Conservation (phyloP, 768 basidiomycete species). For the Pulveroboletus sp. region DNA sequence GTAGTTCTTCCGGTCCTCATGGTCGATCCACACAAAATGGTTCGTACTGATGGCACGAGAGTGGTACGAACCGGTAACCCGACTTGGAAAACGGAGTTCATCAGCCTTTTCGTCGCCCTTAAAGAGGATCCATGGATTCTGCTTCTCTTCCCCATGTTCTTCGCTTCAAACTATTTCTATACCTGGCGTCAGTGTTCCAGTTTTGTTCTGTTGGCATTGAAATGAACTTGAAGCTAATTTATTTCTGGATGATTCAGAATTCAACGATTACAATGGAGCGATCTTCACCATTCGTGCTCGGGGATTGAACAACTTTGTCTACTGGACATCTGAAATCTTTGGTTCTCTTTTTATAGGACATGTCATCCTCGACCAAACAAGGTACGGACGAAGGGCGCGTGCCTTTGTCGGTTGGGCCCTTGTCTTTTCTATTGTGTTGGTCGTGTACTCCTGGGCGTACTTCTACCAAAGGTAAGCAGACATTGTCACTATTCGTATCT, state of each 20-base stretch:
- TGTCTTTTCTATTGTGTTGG: constrained; percentile 64
- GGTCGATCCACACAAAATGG: constrained; percentile 69
- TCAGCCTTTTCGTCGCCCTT: constrained; percentile 65
- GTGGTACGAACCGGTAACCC: constrained; percentile 62
- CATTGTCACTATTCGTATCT: too few relatives aligned
- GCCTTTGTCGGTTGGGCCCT: constrained; percentile 69
- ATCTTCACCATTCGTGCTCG: constrained; percentile 79
- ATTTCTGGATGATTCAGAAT: constrained; percentile 45
- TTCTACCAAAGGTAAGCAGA: constrained; percentile 66
- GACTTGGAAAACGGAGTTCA: constrained; percentile 73
- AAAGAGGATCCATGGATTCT: constrained; percentile 70
- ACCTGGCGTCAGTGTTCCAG: constrained; percentile 64
- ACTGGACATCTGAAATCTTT: constrained; percentile 77
- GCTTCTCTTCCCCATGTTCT: constrained; percentile 82
- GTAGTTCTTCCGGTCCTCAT: constrained; percentile 64
- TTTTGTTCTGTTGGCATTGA: background rate
- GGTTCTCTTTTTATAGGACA: constrained; percentile 73
- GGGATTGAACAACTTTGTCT: constrained; percentile 75
- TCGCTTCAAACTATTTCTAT: constrained; percentile 83
- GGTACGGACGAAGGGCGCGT: constrained; percentile 58
- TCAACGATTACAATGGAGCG: constrained; percentile 77
- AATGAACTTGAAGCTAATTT: constrained; percentile 1
- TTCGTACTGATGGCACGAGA: constrained; percentile 74
- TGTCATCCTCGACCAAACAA: constrained; percentile 55
- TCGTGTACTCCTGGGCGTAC: constrained; percentile 75